A percentile compares a stretch with the other conserved stretches of the same genome.
Evolutionary conservation across 306 rosid species (phyloP).

Genomic region (Quercus wislizeni): DNA sequence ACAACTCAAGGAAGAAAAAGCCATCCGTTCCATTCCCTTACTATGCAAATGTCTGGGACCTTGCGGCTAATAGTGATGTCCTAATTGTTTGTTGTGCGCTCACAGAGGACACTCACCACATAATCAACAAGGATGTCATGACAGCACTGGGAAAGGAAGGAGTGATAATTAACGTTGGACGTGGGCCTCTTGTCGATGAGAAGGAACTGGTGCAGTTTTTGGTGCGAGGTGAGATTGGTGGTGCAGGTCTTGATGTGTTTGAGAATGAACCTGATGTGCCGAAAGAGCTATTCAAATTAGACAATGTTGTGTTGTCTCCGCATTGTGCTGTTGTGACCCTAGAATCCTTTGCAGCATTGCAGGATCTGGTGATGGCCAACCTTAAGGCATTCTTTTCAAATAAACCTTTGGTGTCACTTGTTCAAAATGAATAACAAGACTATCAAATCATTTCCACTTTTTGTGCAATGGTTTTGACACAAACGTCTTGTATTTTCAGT

Average conservation of each 20-base stretch:
- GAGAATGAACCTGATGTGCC: slow-evolving; percentile 21
- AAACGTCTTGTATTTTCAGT: too few species aligned
- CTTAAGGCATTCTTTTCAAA: slow-evolving; percentile 16
- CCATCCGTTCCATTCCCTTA: slow-evolving; percentile 3
- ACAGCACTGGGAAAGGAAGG: slow-evolving; percentile 15
- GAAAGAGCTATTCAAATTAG: neutral
- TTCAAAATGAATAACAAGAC: neutral
- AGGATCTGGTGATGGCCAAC: neutral
- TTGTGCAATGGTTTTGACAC: too few species aligned
- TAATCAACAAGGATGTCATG: slow-evolving; percentile 19
- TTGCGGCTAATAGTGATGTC: slow-evolving; percentile 8
- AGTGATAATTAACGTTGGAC: slow-evolving; percentile 17
- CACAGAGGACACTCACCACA: slow-evolving; percentile 5
- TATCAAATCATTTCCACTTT: too few species aligned
- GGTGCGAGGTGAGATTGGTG: slow-evolving; percentile 12
- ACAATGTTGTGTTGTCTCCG: slow-evolving; percentile 21
- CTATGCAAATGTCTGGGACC: slow-evolving; percentile 1
- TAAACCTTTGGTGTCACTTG: neutral
- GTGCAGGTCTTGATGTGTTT: slow-evolving; percentile 18
- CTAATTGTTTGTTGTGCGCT: slow-evolving; percentile 18
- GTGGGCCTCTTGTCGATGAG: slow-evolving; percentile 13
- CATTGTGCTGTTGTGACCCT: slow-evolving; percentile 9
- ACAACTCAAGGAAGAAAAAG: slow-evolving; percentile 12
- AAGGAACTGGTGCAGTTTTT: slow-evolving; percentile 11
- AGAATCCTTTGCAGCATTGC: neutral